Evolutionary conservation across 208 protist genomes (phyloP), one percentile per base, ranked within the genome.

Genomic region (Wallacemonas rigidus): DNA sequence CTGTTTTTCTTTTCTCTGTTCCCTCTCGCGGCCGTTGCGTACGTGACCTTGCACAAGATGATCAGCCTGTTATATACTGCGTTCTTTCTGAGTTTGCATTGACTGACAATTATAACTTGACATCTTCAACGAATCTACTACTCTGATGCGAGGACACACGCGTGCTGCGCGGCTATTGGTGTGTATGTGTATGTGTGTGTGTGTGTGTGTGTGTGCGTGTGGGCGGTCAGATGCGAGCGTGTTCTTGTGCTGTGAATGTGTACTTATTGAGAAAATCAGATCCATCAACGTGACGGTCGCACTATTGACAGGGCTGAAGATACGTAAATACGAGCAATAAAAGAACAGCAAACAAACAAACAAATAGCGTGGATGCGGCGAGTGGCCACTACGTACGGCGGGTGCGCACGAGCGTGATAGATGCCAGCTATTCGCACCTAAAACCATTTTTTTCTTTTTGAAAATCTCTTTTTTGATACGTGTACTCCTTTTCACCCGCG

Each of bases 41-140:
- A 3, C n/a, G 26, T 58, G 41, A 11, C 15, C 36, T 55, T 70
- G 65, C 17, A 67, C 15, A 54, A 43, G 74, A 78, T 78, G 67
- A 76, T 63, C 47, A 71, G 9, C 71, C 48, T 56, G 71, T 74
- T 61, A 73, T 76, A 63, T 78, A 71, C 71, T 77, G 72, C 74
- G 71, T 77, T 78, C 75, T 80, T 26, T 54, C 26, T 70, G 60
- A 65, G n/a, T 8, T 35, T 17, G 3, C 35, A 12, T 15, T 65
- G 60, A 65, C 60, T 65, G 60, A 65, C 11, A 65, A 65, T 48
- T 65, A 48, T 65, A 65, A 65, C 60, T 65, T 35, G 60, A 65
- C 5, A 44, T 51, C 40, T 65, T 65, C 60, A 65, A 65, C 60
- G 60, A 65, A 65, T 14, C 17, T n/a, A 50, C 11, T 1, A n/a